Base-by-base conservation (phyloP, 371 early-diverging fungal genomes). In the Rhizopus stolonifer region DNA sequence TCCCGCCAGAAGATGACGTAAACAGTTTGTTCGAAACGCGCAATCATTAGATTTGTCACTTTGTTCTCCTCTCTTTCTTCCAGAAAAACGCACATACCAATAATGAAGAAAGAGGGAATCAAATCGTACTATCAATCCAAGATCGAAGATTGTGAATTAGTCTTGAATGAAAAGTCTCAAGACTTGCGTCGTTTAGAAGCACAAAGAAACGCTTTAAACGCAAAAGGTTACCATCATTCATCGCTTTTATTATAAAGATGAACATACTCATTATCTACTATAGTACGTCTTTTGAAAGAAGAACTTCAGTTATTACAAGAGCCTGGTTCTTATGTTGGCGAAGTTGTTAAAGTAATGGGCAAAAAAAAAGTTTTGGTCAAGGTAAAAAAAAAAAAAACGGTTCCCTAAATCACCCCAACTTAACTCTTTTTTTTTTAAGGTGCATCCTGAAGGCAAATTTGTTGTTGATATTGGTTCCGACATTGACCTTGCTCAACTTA, bases 401-500 rank as follows among this genome's bases (percentile, higher is more conserved):
- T 21, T 5, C 8, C 23, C 26, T 31, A 45, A 44, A 40, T 13
- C 38, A 23, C 11, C 34, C 4, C 3, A 21, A 33, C 23, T n/a
- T 13, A 46, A 36, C 25, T 24, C 18, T 49, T 11, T n/a, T 36
- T 11, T 33, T 23, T 21, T 22, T 38, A 42, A 87, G 87, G 84
- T 95, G 18, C 90, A 97, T 67, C 96, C 99, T n/a, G 99, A 99
- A 77, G 99, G 99, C 52, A 99, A 99, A 80, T 95, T 96, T 67
- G 92, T 99, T 8, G 99, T 99, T 13, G 97, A 99, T 64, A 90
- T 99, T 66, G 84, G 86, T 54, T 72, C 89, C 1, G 83, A 87
- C 40, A 90, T 99, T 56, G 98, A 99, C 72, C 84, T 94, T 72
- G 79, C 89, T 53, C 82, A 85, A 64, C 84, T 99, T 31, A 95